These are phyloP conservation scores for Microthlaspi erraticum DNA, from an alignment of 345 rosid species.

Conservation along the genomic window DNA sequence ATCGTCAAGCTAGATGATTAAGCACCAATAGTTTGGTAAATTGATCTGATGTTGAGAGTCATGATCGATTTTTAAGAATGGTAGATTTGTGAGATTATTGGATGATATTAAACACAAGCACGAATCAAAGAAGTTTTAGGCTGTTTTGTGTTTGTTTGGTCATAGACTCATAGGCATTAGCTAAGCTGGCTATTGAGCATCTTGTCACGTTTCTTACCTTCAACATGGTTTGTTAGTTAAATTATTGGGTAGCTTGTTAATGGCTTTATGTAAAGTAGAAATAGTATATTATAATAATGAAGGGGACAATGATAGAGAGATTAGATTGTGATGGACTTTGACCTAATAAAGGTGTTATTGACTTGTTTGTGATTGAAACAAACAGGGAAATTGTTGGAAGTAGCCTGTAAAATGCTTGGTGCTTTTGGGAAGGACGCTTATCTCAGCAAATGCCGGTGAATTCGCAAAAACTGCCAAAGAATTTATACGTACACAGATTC, in stretches of 20 bases:
- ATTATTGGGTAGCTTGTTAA: neutral
- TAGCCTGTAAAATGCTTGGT: constrained; percentile 67
- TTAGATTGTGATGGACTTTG: constrained; percentile 19
- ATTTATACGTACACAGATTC: constrained; percentile 37
- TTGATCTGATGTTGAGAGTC: constrained; percentile 1
- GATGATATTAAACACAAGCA: constrained; percentile 20
- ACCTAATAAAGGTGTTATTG: constrained; percentile 30
- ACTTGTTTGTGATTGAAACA: constrained; percentile 30
- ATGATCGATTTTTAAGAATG: constrained; percentile 20
- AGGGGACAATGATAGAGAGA: constrained; percentile 26
- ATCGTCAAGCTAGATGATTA: constrained; percentile 18
- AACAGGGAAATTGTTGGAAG: constrained; percentile 75
- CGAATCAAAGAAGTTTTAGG: constrained; percentile 1
- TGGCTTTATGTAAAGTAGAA: constrained; percentile 10
- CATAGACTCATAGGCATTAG: constrained; percentile 9
- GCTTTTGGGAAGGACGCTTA: constrained; percentile 61
- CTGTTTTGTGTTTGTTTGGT: constrained; percentile 11
- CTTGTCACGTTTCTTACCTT: constrained; percentile 38
- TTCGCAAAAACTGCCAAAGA: constrained; percentile 29
- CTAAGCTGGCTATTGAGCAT: constrained; percentile 30
- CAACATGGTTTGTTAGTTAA: constrained; percentile 5
- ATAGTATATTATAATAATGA: neutral
- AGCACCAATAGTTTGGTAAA: neutral
- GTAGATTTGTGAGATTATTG: constrained; percentile 20
- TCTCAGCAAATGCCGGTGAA: constrained; percentile 54